Percentiles rank a stretch among this genome's conserved stretches.
phyloP scores from a whole-genome alignment of 1,139 yeast species.

The Lodderomyces metapsilosis region DNA sequence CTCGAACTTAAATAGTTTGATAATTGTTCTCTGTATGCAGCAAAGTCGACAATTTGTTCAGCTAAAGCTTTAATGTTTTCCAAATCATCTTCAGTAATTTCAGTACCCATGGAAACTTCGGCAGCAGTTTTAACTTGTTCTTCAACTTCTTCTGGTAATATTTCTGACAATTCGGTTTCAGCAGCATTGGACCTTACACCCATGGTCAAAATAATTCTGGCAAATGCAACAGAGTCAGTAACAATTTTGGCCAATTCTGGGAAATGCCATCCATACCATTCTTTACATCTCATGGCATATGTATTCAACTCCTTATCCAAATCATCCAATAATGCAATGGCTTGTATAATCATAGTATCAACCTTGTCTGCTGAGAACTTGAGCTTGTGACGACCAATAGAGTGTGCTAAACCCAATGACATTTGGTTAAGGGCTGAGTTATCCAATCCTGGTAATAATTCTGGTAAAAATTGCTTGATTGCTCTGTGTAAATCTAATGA shows the following conservation, averaged over 20 bases:
- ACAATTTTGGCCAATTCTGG: slow-evolving; percentile 97
- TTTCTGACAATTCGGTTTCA: slow-evolving; percentile 85
- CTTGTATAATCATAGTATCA: slow-evolving; percentile 98
- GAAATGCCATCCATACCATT: slow-evolving; percentile 99
- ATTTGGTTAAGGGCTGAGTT: slow-evolving; percentile 85
- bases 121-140: slow-evolving; percentile 82
- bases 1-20: slow-evolving; percentile 87
- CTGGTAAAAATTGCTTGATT: slow-evolving; percentile 90
- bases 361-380: slow-evolving; percentile 97
- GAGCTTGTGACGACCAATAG: slow-evolving; percentile 95
- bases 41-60: slow-evolving; percentile 87
- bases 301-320: slow-evolving; percentile 97
- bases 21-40: slow-evolving; percentile 88
- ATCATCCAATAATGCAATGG: slow-evolving; percentile 94
- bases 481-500: slow-evolving; percentile 94
- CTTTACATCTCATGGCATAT: slow-evolving; percentile 97
- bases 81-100: slow-evolving; percentile 91
- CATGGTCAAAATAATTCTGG: slow-evolving; percentile 89
- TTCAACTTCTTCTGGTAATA: slow-evolving; percentile 90
- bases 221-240: slow-evolving; percentile 91
- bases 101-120: slow-evolving; percentile 98
- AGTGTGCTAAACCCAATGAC: slow-evolving; percentile 97
- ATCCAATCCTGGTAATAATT: slow-evolving; percentile 87
- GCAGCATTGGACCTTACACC: slow-evolving; percentile 91
- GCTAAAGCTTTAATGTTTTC: slow-evolving; percentile 89